Base-by-base conservation (phyloP, 1,284 basidiomycete genomes). In the Leccinum proximum region DNA sequence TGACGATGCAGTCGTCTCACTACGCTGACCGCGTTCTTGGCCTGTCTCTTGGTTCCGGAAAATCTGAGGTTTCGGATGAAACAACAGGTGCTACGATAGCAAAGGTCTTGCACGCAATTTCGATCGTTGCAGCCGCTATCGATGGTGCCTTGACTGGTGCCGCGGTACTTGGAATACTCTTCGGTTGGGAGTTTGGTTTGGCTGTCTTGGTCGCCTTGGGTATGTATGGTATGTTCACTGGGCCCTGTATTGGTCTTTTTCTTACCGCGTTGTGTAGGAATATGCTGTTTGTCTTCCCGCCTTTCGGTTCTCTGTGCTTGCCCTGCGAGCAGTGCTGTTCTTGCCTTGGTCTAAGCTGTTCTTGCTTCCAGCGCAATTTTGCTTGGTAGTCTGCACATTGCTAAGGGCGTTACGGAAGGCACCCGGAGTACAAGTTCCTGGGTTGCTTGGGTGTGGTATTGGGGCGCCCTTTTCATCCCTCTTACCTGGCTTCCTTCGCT, bases 51-150 rank as follows among this genome's bases (percentile, higher is more conserved):
- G 85, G 89, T n/a, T 96, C 67, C 9, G 64, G 57, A 10, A 64
- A 67, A 45, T 54, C 62, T 0, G 66, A 64, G 22, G 59, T 58
- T 16, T 22, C 65, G 2, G 92, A 84, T 91, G 94, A 82, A 72
- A 91, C 82, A 67, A 92, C 84, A 71, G 97, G 88, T 78, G 96
- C 84, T 50, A 98, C 84, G 79, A 93, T 87, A 72, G 85, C 86
- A 68, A 98, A 87, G 85, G 98, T 88, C 79, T 93, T 89, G 82
- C 94, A 87, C 80, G 96, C 88, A 79, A 93, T 85, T 81, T 96
- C 65, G 82, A 75, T 96, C 87, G 75, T 93, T 84, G 70, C 92
- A 81, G 58, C 95, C 1, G 92, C 89, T 38, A 86, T 95, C 69
- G 80, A 93, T 64, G 94, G 96, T 77, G 87, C 92, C 65, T 70